Evolutionary conservation across 345 rosid genomes (phyloP).

Genomic region (Rhodomyrtus tomentosa): DNA sequence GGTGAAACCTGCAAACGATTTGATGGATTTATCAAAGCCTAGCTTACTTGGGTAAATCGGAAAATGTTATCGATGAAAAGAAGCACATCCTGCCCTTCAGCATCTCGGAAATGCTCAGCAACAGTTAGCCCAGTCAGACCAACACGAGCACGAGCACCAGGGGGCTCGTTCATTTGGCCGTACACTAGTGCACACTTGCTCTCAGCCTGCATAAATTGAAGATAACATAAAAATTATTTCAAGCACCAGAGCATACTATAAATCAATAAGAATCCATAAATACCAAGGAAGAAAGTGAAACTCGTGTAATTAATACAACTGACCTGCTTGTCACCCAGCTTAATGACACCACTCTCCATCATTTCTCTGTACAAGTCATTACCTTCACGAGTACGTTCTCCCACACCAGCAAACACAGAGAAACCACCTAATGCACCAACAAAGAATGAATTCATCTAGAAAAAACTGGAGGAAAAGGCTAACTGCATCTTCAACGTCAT

Average conservation of each 20-base stretch:
- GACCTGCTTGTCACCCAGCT: conserved; percentile 80
- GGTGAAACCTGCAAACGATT: not conserved
- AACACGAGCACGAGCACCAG: conserved; percentile 57
- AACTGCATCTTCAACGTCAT: not conserved
- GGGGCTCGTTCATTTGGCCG: conserved; percentile 53
- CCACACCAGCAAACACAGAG: conserved; percentile 64
- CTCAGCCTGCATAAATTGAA: conserved; percentile 19
- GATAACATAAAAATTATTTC: not conserved
- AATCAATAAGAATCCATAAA: not conserved
- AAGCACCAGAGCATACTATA: not conserved
- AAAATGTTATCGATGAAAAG: conserved; percentile 42
- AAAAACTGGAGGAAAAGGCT: not conserved
- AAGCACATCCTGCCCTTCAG: conserved; percentile 52
- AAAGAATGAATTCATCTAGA: not conserved
- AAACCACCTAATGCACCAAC: conserved; percentile 32
- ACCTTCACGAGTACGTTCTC: conserved; percentile 90
- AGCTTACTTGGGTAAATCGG: conserved; percentile 39
- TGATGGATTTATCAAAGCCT: not conserved
- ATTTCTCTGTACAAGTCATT: conserved; percentile 52
- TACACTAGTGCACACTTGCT: conserved; percentile 49
- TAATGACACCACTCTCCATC: conserved; percentile 53
- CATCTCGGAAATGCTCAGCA: conserved; percentile 49
- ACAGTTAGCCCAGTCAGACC: conserved; percentile 48
- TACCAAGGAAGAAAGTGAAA: not conserved
- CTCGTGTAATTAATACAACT: conserved; percentile 10